phyloP scores from a whole-genome alignment of 177 flowering plant species.

The Vitis hybrid region DNA sequence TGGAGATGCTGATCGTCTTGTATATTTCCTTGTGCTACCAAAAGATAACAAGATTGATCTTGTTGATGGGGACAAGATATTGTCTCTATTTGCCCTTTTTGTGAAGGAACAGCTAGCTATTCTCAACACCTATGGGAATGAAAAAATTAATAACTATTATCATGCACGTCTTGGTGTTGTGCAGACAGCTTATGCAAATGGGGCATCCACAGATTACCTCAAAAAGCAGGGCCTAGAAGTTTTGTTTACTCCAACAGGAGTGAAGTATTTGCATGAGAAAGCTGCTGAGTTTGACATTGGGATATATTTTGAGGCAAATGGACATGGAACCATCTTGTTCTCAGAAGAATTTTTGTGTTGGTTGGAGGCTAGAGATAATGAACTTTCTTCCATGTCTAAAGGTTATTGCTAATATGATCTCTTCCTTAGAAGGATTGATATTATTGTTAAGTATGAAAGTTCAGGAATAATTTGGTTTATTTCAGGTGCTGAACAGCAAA shows the following conservation, averaged over 20 bases:
- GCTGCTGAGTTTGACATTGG: slow-evolving; percentile 94
- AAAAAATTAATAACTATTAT: slow-evolving; percentile 18
- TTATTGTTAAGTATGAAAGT: not conserved
- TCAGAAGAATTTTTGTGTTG: slow-evolving; percentile 58
- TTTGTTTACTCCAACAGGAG: slow-evolving; percentile 85
- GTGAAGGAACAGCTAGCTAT: slow-evolving; percentile 69
- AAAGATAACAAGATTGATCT: slow-evolving; percentile 54
- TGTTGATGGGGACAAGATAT: slow-evolving; percentile 95
- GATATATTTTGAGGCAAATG: slow-evolving; percentile 97
- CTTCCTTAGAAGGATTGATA: not conserved
- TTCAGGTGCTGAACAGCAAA: slow-evolving; percentile 68
- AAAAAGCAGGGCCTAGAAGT: slow-evolving; percentile 72
- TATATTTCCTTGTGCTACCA: slow-evolving; percentile 61
- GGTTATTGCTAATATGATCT: slow-evolving; percentile 37
- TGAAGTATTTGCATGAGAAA: slow-evolving; percentile 86
- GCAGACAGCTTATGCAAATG: slow-evolving; percentile 99
- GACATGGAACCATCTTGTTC: slow-evolving; percentile 94
- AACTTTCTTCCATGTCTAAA: slow-evolving; percentile 47
- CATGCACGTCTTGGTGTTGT: slow-evolving; percentile 65
- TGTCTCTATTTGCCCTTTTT: slow-evolving; percentile 83
- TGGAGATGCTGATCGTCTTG: slow-evolving; percentile 98
- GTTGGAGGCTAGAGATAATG: slow-evolving; percentile 56
- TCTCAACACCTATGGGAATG: slow-evolving; percentile 30
- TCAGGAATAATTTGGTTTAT: slow-evolving; percentile 6
- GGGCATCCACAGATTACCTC: slow-evolving; percentile 85